These are phyloP conservation scores for Metschnikowia noctiluminum DNA, from an alignment of 805 yeast genomes.

Conservation along the genomic window DNA sequence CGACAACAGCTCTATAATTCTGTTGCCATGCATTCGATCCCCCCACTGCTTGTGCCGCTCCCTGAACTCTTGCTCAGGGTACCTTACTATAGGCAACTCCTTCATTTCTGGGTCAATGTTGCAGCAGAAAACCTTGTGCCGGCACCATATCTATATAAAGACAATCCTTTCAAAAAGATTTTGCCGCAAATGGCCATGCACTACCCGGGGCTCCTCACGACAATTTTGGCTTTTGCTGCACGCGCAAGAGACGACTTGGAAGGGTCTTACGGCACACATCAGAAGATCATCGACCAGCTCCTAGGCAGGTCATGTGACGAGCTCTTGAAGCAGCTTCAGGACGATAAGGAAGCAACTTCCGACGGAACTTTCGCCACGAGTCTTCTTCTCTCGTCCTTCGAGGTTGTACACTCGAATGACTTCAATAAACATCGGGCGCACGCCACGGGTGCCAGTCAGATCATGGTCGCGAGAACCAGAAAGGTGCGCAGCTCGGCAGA, in stretches of 20 bases:
- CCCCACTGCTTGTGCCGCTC: conserved; percentile 35
- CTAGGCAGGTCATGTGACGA: conserved; percentile 57
- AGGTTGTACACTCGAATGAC: conserved; percentile 42
- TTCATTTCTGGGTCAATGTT: conserved; percentile 59
- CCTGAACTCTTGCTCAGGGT: conserved; percentile 61
- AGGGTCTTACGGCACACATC: conserved; percentile 27
- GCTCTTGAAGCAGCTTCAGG: conserved; percentile 47
- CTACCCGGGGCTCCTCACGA: conserved; percentile 52
- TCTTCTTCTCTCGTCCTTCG: conserved; percentile 55
- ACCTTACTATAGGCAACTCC: conserved; percentile 57
- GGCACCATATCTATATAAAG: conserved; percentile 54
- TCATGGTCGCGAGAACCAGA: conserved; percentile 19
- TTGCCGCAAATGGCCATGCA: conserved; percentile 68
- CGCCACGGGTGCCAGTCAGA: conserved; percentile 63
- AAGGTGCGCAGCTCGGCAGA: not conserved
- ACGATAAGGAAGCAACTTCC: conserved; percentile 53
- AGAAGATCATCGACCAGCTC: conserved; percentile 47
- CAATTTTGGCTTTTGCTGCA: conserved; percentile 48
- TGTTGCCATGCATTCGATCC: conserved; percentile 19
- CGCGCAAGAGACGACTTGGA: conserved; percentile 25
- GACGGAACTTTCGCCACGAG: conserved; percentile 65
- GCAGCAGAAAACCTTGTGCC: conserved; percentile 65
- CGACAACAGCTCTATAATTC: not conserved
- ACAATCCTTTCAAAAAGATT: conserved; percentile 63
- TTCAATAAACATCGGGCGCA: conserved; percentile 61